Evolutionary conservation across 345 rosid species (phyloP).

Genomic region (Linum trigynum): DNA sequence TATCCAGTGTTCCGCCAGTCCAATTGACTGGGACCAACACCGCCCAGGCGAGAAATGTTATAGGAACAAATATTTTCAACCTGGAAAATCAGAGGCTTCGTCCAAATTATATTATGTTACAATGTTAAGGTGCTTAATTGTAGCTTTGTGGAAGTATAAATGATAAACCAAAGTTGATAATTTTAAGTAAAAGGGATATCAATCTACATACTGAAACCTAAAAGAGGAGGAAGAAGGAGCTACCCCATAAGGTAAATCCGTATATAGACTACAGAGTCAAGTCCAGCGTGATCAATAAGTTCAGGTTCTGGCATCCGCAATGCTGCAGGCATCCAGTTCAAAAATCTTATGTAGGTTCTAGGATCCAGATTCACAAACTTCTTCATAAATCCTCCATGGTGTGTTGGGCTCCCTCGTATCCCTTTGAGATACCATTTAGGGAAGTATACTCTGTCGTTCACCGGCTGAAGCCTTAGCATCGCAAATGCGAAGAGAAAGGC

Average conservation of each 20-base stretch:
- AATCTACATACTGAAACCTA: too few relatives aligned
- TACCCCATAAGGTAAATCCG: constrained; percentile 95
- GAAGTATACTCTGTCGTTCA: constrained; percentile 90
- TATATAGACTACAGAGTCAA: constrained; percentile 78
- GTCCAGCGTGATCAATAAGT: constrained; percentile 87
- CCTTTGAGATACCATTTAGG: constrained; percentile 96
- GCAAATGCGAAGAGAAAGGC: constrained; percentile 78
- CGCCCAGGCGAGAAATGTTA: constrained; percentile 49
- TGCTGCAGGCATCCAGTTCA: constrained; percentile 94
- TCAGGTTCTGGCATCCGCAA: constrained; percentile 84
- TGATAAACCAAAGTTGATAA: background rate
- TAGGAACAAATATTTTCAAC: constrained; percentile 68
- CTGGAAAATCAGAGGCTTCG: constrained; percentile 36
- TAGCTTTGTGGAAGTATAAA: background rate
- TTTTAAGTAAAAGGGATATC: too few relatives aligned
- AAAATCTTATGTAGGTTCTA: constrained; percentile 56
- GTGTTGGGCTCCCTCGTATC: constrained; percentile 66
- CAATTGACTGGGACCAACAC: constrained; percentile 91
- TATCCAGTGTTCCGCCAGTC: constrained; percentile 57
- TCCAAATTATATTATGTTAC: background rate
- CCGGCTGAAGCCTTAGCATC: constrained; percentile 74
- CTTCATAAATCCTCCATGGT: constrained; percentile 41
- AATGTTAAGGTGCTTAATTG: background rate
- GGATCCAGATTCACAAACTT: constrained; percentile 63
- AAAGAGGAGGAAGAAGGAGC: constrained; percentile 1